Conservation (phyloP, 495 filamentous ascomycete species). For the Xylaria castorea region DNA sequence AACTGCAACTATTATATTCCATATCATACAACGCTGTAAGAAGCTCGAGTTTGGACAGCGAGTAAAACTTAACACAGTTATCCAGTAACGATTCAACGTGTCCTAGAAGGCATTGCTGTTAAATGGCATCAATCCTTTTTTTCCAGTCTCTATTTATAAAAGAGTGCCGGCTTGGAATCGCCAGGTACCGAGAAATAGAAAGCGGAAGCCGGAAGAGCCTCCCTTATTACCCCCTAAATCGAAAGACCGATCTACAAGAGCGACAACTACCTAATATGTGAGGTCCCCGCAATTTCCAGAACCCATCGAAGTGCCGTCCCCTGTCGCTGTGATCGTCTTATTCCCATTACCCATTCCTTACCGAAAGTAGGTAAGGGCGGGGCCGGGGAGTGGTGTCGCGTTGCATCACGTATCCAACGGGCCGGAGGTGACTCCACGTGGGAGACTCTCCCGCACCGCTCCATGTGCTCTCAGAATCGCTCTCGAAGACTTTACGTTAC, state of each 20-base stretch:
- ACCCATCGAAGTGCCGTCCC: slow-evolving; percentile 19
- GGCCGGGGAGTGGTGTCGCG: neutral
- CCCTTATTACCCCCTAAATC: slow-evolving; percentile 3
- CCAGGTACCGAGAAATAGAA: neutral
- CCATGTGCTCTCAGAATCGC: neutral
- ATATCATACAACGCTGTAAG: neutral
- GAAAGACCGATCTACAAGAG: neutral
- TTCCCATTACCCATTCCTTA: neutral
- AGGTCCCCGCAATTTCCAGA: slow-evolving; percentile 16
- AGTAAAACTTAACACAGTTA: neutral
- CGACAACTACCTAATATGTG: neutral
- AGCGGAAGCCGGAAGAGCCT: slow-evolving; percentile 16
- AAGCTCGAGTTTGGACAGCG: neutral
- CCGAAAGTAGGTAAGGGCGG: slow-evolving; percentile 12
- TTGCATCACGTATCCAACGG: slow-evolving; percentile 11
- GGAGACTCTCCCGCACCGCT: neutral
- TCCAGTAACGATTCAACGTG: neutral
- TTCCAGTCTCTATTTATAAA: neutral
- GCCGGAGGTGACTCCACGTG: slow-evolving; percentile 18
- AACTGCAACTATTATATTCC: neutral
- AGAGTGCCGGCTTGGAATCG: neutral
- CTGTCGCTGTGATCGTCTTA: slow-evolving; percentile 8
- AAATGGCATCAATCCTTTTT: neutral
- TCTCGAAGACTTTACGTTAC: neutral
- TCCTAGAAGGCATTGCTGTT: neutral